A percentile compares a stretch with the other conserved stretches of the same genome.
phyloP scores from a whole-genome alignment of 768 basidiomycete genomes.

The Rhodocollybia butyracea region DNA sequence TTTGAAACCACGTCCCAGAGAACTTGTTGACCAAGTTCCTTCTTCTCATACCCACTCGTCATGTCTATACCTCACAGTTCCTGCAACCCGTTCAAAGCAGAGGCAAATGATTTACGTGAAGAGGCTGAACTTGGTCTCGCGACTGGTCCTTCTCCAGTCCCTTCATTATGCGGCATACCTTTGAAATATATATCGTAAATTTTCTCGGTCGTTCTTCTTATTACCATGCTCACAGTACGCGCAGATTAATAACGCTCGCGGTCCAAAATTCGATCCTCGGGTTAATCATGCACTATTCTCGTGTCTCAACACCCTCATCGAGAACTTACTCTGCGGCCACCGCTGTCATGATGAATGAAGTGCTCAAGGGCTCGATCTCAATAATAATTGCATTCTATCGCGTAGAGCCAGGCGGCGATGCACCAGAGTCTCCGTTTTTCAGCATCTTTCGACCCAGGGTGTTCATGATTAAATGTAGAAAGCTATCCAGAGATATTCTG shows the following conservation, averaged over 20 bases:
- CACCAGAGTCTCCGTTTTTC: slow-evolving; percentile 11
- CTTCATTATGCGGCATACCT: slow-evolving; percentile 65
- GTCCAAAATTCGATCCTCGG: slow-evolving; percentile 90
- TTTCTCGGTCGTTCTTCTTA: neutral
- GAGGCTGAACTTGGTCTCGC: slow-evolving; percentile 39
- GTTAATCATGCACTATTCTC: slow-evolving; percentile 96
- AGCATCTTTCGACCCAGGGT: slow-evolving; percentile 6
- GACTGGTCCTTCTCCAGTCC: slow-evolving; percentile 33
- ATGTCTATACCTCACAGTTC: slow-evolving; percentile 10
- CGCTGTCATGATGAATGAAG: slow-evolving; percentile 91
- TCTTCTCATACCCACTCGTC: slow-evolving; percentile 1
- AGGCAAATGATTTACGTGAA: slow-evolving; percentile 29
- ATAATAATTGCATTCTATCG: slow-evolving; percentile 77
- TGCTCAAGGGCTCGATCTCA: slow-evolving; percentile 89
- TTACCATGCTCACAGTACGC: neutral
- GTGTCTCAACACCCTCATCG: slow-evolving; percentile 73
- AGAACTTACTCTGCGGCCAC: slow-evolving; percentile 88
- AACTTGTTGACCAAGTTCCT: slow-evolving; percentile 6
- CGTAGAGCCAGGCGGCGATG: slow-evolving; percentile 32
- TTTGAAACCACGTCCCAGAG: neutral
- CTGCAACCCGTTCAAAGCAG: slow-evolving; percentile 18
- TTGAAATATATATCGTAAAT: slow-evolving; percentile 81
- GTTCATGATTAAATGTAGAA: slow-evolving; percentile 23
- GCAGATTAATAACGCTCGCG: slow-evolving; percentile 77
- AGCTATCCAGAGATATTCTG: slow-evolving; percentile 68